Percentiles rank a stretch among this genome's conserved stretches.
Evolutionary conservation across 2,329 filamentous ascomycete species (phyloP).

Genomic region (Colletotrichum sp.): DNA sequence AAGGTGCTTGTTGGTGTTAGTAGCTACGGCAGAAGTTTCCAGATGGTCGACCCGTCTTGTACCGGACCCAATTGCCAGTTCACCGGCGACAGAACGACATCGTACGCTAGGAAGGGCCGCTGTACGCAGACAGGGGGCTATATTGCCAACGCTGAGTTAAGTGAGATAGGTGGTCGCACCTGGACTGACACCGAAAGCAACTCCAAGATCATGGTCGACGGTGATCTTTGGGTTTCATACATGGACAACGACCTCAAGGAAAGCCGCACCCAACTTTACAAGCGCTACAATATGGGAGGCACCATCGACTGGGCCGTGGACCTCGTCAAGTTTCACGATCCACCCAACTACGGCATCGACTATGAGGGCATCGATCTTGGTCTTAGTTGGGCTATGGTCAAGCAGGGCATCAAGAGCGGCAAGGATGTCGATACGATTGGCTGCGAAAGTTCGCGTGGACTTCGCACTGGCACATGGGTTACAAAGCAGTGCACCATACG

Average conservation of each 20-base stretch:
- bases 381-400: not conserved
- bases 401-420: not conserved
- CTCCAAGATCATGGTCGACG: not conserved
- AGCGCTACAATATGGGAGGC: slow-evolving; percentile 31
- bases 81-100: slow-evolving; percentile 22
- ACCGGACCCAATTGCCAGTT: slow-evolving; percentile 4
- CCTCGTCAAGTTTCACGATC: slow-evolving; percentile 11
- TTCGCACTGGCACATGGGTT: not conserved
- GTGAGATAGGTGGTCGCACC: not conserved
- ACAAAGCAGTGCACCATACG: not conserved
- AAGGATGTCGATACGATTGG: not conserved
- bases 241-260: slow-evolving; percentile 30
- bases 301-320: slow-evolving; percentile 36
- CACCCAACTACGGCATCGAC: not conserved
- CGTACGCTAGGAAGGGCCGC: slow-evolving; percentile 7
- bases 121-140: slow-evolving; percentile 30
- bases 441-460: not conserved
- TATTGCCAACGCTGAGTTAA: slow-evolving; percentile 32
- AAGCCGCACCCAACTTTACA: slow-evolving; percentile 23
- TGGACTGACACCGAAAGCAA: not conserved
- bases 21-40: slow-evolving; percentile 36
- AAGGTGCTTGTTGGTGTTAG: slow-evolving; percentile 36
- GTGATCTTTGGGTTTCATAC: slow-evolving; percentile 31
- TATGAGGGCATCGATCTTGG: not conserved
- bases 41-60: slow-evolving; percentile 34